Evolutionary conservation across 2,329 filamentous ascomycete species (phyloP), one percentile per base, ranked within the genome.

Genomic region (Fusarium sterilihyphosum): DNA sequence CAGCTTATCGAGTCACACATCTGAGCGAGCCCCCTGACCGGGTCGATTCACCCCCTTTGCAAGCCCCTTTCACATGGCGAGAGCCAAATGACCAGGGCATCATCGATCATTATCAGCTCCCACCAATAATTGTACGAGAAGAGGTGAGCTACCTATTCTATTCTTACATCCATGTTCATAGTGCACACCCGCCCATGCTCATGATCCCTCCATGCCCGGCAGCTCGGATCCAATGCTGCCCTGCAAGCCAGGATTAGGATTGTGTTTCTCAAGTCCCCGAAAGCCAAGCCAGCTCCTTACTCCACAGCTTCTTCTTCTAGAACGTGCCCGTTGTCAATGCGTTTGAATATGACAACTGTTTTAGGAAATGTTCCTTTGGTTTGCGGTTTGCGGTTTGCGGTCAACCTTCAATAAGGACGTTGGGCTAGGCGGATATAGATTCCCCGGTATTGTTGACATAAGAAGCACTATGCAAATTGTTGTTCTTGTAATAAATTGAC

Each of bases 241-340:
- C 64, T 69, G 61, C 60, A 46, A 50, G 58, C 71, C 59, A 73
- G 65, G 63, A 61, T 68, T 68, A 68, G 53, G 53, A 67, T 61
- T 47, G 58, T 61, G 57, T 73, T 54, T 44, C 56, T 62, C 65
- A 73, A 59, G 67, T 74, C 71, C 71, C 71, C 67, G 62, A 59
- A 68, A 74, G 69, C 68, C 70, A 74, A 72, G 67, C 54, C 67
- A 63, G 58, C 50, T 60, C 54, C 31, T 56, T 72, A 43, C 71
- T 74, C 71, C 71, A 74, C 71, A 60, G 60, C 70, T 66, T 61
- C 59, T 56, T 60, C 65, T 75, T 73, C 73, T 75, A 75, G 73
- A 75, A 75, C 44, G 65, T 33, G 43, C 22, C 64, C 64, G 56
- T 63, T 74, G 67, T 70, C 71, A 65, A 50, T 72, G 72, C 63